Conservation (phyloP, 176 grass and related monocot genomes). For the Alloteropsis semialata region DNA sequence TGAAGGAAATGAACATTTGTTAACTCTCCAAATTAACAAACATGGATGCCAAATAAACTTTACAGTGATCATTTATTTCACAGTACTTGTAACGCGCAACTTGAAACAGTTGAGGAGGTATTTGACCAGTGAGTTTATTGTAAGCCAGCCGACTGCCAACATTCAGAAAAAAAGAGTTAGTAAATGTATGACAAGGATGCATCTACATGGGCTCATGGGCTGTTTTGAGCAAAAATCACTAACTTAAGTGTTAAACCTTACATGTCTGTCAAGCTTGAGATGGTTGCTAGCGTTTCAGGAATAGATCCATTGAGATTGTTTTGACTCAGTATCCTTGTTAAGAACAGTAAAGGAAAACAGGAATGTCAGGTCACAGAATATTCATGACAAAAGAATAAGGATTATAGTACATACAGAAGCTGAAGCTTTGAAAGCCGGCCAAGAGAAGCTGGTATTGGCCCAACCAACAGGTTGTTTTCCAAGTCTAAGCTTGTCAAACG, state of each 20-base stretch:
- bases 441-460: conserved; percentile 82
- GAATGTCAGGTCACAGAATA: conserved; percentile 10
- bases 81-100: conserved; percentile 96
- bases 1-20: conserved; percentile 41
- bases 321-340: conserved; percentile 82
- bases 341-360: neutral
- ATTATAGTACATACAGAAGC: conserved; percentile 60
- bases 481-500: conserved; percentile 73
- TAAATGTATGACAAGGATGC: neutral
- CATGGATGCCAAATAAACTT: neutral
- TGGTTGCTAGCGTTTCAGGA: conserved; percentile 59
- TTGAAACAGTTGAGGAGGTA: conserved; percentile 79
- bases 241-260: conserved; percentile 46
- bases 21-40: conserved; percentile 20
- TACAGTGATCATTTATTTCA: neutral
- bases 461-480: conserved; percentile 70
- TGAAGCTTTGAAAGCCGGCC: conserved; percentile 67
- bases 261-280: conserved; percentile 80
- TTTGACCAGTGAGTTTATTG: conserved; percentile 83
- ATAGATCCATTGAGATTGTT: conserved; percentile 78
- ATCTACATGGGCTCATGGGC: neutral
- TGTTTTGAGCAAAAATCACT: conserved; percentile 13
- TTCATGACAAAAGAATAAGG: conserved; percentile 9
- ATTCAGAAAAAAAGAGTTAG: conserved; percentile 27
- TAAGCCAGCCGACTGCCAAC: conserved; percentile 74